A percentile compares a stretch with the other conserved stretches of the same genome.
Conservation (phyloP, 1,284 basidiomycete species). For the Retiboletus fuscus region DNA sequence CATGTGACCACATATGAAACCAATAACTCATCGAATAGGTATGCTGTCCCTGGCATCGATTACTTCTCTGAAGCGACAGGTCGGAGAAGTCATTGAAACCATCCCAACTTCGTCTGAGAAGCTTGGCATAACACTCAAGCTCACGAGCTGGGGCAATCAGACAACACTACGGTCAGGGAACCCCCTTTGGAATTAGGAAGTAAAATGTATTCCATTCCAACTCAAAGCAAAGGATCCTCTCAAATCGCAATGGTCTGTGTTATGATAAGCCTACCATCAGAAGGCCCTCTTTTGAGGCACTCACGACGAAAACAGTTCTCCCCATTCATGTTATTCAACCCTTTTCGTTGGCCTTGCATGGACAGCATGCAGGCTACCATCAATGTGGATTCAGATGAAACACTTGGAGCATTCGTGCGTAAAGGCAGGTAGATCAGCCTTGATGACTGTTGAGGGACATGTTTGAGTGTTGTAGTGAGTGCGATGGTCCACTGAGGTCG, state of each 20-base stretch:
- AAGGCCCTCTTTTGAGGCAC: not conserved
- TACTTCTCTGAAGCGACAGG: constrained; percentile 68
- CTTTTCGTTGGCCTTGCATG: constrained; percentile 34
- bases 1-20: not conserved
- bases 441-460: constrained; percentile 35
- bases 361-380: constrained; percentile 26
- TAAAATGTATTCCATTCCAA: constrained; percentile 37
- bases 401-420: constrained; percentile 41
- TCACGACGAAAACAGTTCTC: constrained; percentile 40
- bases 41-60: constrained; percentile 63
- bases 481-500: constrained; percentile 30
- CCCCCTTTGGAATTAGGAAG: constrained; percentile 22
- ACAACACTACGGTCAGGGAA: constrained; percentile 55
- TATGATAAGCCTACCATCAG: not conserved
- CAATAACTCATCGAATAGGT: constrained; percentile 49
- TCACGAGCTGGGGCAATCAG: constrained; percentile 54
- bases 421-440: constrained; percentile 36
- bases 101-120: constrained; percentile 54
- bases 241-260: constrained; percentile 29
- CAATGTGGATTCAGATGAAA: constrained; percentile 42
- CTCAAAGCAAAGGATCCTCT: constrained; percentile 41
- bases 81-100: constrained; percentile 50
- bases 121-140: constrained; percentile 58
- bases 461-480: not conserved
- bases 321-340: constrained; percentile 38